A percentile compares a stretch with the other conserved stretches of the same genome.
phyloP scores from a whole-genome alignment of 139 green algal genomes.

The Astrephomene gubernaculifera region DNA sequence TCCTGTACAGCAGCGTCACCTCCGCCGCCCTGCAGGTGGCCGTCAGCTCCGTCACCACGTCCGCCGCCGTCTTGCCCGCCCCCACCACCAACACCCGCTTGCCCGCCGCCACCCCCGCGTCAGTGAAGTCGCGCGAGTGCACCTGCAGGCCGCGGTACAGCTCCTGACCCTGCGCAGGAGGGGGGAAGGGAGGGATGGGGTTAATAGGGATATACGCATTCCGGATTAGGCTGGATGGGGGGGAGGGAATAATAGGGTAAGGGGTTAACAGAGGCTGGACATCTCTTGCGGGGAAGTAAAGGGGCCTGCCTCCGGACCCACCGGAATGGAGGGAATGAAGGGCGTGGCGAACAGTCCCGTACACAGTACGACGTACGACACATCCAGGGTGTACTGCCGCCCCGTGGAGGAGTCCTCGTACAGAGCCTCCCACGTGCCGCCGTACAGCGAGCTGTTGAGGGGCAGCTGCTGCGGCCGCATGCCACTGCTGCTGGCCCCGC shows the following conservation, averaged over 20 bases:
- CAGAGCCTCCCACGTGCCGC: conserved; percentile 17
- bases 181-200: not conserved
- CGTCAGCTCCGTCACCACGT: conserved; percentile 37
- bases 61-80: conserved; percentile 38
- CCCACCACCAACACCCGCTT: conserved; percentile 45
- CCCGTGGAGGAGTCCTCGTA: conserved; percentile 39
- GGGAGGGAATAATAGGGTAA: no score
- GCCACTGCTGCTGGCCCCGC: not conserved
- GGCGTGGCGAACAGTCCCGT: conserved; percentile 42
- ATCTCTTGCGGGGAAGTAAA: no score
- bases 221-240: no score
- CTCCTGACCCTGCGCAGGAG: conserved; percentile 29
- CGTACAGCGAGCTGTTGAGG: not conserved
- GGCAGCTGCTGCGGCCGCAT: not conserved
- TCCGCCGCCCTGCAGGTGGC: not conserved
- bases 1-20: conserved; percentile 41
- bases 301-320: not conserved
- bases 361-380: conserved; percentile 34
- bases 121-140: conserved; percentile 34
- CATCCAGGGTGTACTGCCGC: conserved; percentile 6
- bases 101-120: conserved; percentile 18
- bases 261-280: not conserved
- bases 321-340: conserved; percentile 36
- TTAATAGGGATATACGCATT: no score
- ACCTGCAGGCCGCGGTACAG: conserved; percentile 43